A percentile compares a stretch with the other conserved stretches of the same genome.
Evolutionary conservation across 2,329 filamentous ascomycete genomes (phyloP).

Genomic region (Nemania sp.): DNA sequence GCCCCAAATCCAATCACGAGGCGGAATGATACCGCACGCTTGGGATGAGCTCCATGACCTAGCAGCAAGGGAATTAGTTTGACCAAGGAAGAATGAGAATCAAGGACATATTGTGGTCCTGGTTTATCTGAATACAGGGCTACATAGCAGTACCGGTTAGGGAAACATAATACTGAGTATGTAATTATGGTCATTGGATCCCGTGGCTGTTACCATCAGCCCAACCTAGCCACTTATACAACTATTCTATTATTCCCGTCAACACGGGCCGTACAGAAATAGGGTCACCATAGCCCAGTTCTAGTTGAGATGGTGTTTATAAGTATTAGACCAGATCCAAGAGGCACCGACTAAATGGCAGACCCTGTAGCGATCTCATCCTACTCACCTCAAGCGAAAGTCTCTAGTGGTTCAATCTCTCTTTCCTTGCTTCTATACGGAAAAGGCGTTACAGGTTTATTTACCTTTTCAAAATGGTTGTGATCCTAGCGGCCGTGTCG

Average conservation of each 20-base stretch:
- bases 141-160: not conserved
- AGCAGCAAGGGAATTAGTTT: no score
- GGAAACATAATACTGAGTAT: not conserved
- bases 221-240: not conserved
- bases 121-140: not conserved
- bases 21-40: no score
- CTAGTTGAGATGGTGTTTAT: not conserved
- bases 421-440: not conserved
- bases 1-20: no score
- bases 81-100: not conserved
- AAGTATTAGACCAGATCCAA: not conserved
- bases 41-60: no score
- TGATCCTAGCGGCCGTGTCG: constrained; percentile 25
- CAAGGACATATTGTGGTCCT: not conserved
- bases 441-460: no score
- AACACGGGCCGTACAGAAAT: constrained; percentile 4
- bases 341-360: not conserved
- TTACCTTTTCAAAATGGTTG: constrained; percentile 15
- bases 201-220: not conserved
- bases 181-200: not conserved
- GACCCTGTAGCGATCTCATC: constrained; percentile 2
- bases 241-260: not conserved
- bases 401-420: not conserved
- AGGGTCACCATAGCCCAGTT: not conserved
- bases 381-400: not conserved